Evolutionary conservation across 257 asterid genomes (phyloP), one percentile per base, ranked within the genome.

Genomic region (Gynochthodes officinalis): DNA sequence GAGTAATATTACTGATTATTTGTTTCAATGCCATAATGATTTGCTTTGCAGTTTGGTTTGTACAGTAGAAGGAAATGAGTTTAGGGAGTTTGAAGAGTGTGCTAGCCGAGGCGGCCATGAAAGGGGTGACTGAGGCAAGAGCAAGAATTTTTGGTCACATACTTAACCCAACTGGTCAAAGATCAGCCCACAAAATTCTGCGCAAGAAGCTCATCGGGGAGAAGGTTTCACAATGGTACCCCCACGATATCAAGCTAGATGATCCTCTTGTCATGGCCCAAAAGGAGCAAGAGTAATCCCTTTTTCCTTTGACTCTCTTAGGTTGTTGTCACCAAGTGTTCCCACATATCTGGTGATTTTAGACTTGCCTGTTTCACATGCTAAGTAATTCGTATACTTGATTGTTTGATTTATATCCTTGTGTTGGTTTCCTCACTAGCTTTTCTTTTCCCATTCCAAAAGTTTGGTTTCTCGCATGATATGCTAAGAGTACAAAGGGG

Each of bases 171-270:
- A 80, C 88, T 2, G 97, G 99, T 49, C 84, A 86, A 77, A 76
- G 88, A 77, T 94, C 99, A 57, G 64, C 96, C 39, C 97, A 94
- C 81, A 94, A 94, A 77, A 57, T 94, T 39, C 77, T 94, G 53
- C 89, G 96, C 52, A 94, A 91, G 86, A 94, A 94, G 84, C 92
- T 94, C n/a, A 88, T 94, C 12, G 97, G 99, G 28, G 93, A 91
- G 25, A 91, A 88, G 83, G 89, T 91, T 11, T 84, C 96, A 0
- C 76, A 80, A 7, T 94, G 98, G 97, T 94, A 94, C 75, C 97
- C 97, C 18, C 78, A 87, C 42, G 97, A 94, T 74, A 79, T 87
- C 73, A 83, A 78, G 76, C 83, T 82, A 77, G 95, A 87, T 42
- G 93, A 94, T 73, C 97, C 97, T 40, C 81, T 75, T 23, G 65